phyloP scores from a whole-genome alignment of 2,329 filamentous ascomycete genomes.

The Paecilomyces sp. region DNA sequence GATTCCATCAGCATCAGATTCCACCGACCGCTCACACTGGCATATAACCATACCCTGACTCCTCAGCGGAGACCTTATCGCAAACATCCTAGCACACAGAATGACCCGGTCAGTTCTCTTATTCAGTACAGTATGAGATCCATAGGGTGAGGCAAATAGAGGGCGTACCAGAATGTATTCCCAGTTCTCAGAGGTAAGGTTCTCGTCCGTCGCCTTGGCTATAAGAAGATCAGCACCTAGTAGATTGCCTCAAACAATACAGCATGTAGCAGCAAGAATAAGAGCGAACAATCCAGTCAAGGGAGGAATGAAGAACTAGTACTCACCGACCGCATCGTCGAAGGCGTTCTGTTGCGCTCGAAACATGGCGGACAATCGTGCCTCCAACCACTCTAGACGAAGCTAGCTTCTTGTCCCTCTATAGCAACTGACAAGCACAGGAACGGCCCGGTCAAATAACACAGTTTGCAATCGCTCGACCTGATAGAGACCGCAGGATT shows the following conservation, averaged over 20 bases:
- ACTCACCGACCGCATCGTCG: constrained; percentile 62
- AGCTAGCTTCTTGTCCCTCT: background rate
- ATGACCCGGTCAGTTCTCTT: background rate
- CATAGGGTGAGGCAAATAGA: background rate
- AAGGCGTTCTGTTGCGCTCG: constrained; percentile 60
- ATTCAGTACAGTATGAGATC: background rate
- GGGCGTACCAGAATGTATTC: constrained; percentile 57
- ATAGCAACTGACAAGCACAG: background rate
- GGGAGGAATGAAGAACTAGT: background rate
- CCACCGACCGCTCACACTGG: background rate
- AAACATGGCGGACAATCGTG: constrained; percentile 41
- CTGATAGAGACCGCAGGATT: background rate
- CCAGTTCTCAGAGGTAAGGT: constrained; percentile 81
- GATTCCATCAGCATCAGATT: constrained; percentile 4
- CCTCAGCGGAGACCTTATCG: constrained; percentile 49
- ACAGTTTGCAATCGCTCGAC: background rate
- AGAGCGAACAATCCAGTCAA: background rate
- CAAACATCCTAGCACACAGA: constrained; percentile 48
- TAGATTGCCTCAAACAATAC: background rate
- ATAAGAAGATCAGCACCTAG: constrained; percentile 20
- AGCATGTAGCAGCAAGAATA: background rate
- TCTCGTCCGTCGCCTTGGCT: constrained; percentile 93
- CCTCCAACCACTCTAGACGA: constrained; percentile 5
- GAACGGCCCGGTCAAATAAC: background rate
- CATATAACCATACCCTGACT: constrained; percentile 34